Percentiles rank a stretch among this genome's conserved stretches.
These are phyloP conservation scores for Pythium sp. DNA, from an alignment of 352 stramenopile genomes.

Conservation along the genomic window DNA sequence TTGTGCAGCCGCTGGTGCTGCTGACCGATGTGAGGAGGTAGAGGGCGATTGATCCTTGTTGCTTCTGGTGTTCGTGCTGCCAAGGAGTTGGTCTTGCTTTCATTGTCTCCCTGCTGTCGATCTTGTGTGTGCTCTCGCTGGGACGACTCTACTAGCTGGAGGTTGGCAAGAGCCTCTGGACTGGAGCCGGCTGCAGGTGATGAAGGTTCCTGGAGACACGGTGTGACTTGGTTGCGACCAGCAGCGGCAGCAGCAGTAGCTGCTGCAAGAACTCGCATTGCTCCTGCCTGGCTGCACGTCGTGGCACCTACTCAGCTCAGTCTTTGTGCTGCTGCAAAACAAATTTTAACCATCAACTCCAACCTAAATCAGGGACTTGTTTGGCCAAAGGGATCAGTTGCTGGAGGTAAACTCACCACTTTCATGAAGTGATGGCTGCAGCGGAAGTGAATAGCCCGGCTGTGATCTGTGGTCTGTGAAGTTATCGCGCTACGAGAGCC, in stretches of 20 bases:
- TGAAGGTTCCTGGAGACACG: background rate
- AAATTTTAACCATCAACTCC: too few species aligned
- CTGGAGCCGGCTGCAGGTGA: background rate
- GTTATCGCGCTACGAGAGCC: background rate
- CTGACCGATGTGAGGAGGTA: background rate
- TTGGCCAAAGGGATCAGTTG: too few species aligned
- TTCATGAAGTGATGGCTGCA: background rate
- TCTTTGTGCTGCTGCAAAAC: too few species aligned
- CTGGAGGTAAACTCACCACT: too few species aligned
- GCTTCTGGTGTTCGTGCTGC: background rate
- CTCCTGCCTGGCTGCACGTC: background rate
- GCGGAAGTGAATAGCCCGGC: too few species aligned
- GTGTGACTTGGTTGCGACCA: background rate
- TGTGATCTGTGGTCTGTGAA: background rate
- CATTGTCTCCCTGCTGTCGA: background rate
- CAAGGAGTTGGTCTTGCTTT: background rate
- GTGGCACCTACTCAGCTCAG: too few species aligned
- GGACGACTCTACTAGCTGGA: background rate
- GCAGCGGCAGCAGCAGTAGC: background rate
- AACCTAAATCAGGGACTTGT: too few species aligned
- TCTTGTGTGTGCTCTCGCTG: background rate
- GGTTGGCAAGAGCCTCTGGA: background rate
- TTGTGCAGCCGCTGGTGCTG: background rate
- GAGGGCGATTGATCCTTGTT: background rate
- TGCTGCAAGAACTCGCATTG: background rate